Base-by-base conservation (phyloP, 495 filamentous ascomycete species). In the Haplographium delicatum region DNA sequence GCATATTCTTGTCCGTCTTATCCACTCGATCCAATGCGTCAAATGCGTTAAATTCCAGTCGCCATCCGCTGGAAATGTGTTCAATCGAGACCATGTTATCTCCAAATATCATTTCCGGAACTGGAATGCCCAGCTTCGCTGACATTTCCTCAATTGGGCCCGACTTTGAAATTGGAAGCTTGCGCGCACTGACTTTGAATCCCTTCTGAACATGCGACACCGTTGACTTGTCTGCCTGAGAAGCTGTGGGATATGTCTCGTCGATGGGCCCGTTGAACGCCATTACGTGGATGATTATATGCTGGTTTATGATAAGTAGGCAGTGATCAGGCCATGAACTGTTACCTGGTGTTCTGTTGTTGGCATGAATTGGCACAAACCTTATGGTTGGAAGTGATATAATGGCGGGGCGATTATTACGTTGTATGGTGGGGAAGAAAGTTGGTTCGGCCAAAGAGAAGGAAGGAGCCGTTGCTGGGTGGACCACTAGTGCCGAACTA, bases 81-180 rank as follows among this genome's bases (percentile, higher is more conserved):
- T 81, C 74, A 20, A 98, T 76, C 2, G 73, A 65, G 20, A 94
- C 82, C 26, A 80, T 72, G 67, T 98, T 98, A 69, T 98, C 89
- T 26, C 93, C 93, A 60, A 98, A 98, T 28, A 98, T 98, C 93
- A 98, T 98, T 69, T 98, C 93, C 2, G 94, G 93, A 5, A 88
- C 82, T 10, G 89, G 75, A 65, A 98, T 95, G 11, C 82, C 82
- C 10, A 98, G 78, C 39, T 79, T 78, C 44, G 73, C 68, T 15
- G 80, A 82, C 81, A 98, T 87, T 33, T 81, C 79, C 60, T 95
- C 91, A 64, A 98, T 97, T 19, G 91, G 87, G 11, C 76, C 84
- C 18, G 89, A 79, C 66, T 95, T 96, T 22, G 93, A 81, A 64
- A 98, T 98, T 31, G 93, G 91, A 20, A 88, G 81, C 70, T 94